A percentile compares a stretch with the other conserved stretches of the same genome.
Evolutionary conservation across 352 stramenopile genomes (phyloP).

Genomic region (Globisporangium solare): DNA sequence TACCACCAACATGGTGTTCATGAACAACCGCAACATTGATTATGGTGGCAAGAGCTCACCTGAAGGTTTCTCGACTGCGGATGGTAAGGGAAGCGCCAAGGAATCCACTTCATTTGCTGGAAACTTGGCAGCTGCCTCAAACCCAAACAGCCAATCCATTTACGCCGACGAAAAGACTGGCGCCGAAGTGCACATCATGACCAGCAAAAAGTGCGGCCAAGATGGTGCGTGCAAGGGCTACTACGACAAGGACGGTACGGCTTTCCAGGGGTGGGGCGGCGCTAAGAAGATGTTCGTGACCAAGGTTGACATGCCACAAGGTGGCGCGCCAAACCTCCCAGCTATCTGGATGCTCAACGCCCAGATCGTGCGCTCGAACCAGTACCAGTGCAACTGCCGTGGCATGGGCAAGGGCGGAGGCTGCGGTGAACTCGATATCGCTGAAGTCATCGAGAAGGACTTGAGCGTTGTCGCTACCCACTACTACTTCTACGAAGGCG

Average conservation of each 20-base stretch:
- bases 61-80: conserved; percentile 49
- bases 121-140: conserved; percentile 40
- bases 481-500: conserved; percentile 79
- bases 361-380: conserved; percentile 59
- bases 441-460: conserved; percentile 66
- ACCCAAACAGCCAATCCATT: conserved; percentile 34
- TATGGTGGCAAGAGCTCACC: conserved; percentile 47
- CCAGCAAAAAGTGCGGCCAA: conserved; percentile 44
- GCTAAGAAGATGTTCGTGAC: conserved; percentile 76
- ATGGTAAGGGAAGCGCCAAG: conserved; percentile 42
- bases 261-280: conserved; percentile 59
- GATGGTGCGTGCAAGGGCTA: conserved; percentile 52
- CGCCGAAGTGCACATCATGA: conserved; percentile 76
- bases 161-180: conserved; percentile 60
- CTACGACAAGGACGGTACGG: conserved; percentile 68
- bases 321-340: conserved; percentile 42
- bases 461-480: conserved; percentile 57
- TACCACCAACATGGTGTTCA: conserved; percentile 68
- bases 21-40: conserved; percentile 84
- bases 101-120: conserved; percentile 42
- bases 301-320: conserved; percentile 56
- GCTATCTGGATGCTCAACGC: conserved; percentile 75
- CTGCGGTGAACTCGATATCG: conserved; percentile 78
- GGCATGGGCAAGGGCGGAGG: conserved; percentile 50
- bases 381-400: conserved; percentile 85